Conservation (phyloP, 2,329 filamentous ascomycete genomes). For the Apiospora hydei region DNA sequence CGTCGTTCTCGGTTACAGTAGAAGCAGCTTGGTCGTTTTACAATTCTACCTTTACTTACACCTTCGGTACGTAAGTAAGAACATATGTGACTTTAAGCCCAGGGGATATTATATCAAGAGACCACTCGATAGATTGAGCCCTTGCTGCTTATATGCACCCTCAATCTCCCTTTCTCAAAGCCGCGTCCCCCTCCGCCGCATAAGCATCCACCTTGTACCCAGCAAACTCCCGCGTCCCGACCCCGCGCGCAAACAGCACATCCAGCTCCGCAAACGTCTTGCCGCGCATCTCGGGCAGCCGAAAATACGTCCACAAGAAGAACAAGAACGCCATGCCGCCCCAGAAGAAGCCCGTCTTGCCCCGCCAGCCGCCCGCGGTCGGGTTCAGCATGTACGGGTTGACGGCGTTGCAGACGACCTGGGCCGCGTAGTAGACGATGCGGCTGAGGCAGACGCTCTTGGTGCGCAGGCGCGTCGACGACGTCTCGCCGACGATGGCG, state of each 20-base stretch:
- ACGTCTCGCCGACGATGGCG: slow-evolving; percentile 50
- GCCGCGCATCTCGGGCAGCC: slow-evolving; percentile 49
- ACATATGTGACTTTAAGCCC: too few relatives aligned
- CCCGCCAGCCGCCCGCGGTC: slow-evolving; percentile 40
- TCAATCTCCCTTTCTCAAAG: slow-evolving; percentile 9
- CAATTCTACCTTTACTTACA: too few relatives aligned
- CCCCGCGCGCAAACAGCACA: slow-evolving; percentile 46
- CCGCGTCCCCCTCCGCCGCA: slow-evolving; percentile 36
- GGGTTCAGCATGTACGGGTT: slow-evolving; percentile 43
- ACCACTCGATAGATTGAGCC: too few relatives aligned
- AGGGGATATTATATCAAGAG: too few relatives aligned
- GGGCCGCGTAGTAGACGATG: slow-evolving; percentile 45
- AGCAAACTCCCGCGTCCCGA: slow-evolving; percentile 37
- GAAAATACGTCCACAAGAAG: slow-evolving; percentile 46
- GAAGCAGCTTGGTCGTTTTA: too few relatives aligned
- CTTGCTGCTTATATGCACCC: too few relatives aligned
- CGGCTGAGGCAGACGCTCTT: slow-evolving; percentile 23
- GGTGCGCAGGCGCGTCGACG: slow-evolving; percentile 47
- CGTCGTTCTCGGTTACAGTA: too few relatives aligned
- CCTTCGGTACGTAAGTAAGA: too few relatives aligned
- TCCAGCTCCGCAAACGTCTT: slow-evolving; percentile 54
- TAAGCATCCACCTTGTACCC: slow-evolving; percentile 26
- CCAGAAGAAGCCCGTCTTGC: slow-evolving; percentile 43
- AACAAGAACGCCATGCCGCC: slow-evolving; percentile 33
- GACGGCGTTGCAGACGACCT: slow-evolving; percentile 43